Conservation (phyloP, 257 asterid species). For the Scutellaria minor region DNA sequence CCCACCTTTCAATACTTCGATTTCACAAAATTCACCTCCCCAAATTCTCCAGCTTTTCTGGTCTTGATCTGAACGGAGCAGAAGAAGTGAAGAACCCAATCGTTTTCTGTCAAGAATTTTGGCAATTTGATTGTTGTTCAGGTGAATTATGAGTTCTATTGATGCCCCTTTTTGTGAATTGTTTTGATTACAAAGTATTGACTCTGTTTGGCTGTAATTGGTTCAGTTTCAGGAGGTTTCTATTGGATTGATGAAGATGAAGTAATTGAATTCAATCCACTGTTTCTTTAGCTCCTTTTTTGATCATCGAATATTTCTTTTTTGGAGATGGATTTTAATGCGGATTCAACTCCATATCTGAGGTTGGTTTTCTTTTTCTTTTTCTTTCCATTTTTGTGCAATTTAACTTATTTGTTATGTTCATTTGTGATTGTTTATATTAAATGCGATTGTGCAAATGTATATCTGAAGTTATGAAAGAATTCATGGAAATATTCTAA, state of each 20-base stretch:
- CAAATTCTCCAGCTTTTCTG: neutral
- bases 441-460: neutral
- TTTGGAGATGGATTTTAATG: slow-evolving; percentile 48
- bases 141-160: slow-evolving; percentile 32
- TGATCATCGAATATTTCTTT: slow-evolving; percentile 20
- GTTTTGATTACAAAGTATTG: slow-evolving; percentile 19
- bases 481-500: neutral
- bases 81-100: slow-evolving; percentile 4
- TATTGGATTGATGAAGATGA: slow-evolving; percentile 35
- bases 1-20: slow-evolving; percentile 20
- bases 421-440: slow-evolving; percentile 20
- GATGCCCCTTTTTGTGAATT: slow-evolving; percentile 23
- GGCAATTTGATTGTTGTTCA: slow-evolving; percentile 23
- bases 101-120: slow-evolving; percentile 8
- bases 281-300: slow-evolving; percentile 5
- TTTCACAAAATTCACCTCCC: slow-evolving; percentile 29
- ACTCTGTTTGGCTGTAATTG: neutral
- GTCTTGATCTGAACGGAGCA: slow-evolving; percentile 39
- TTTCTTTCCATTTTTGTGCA: neutral
- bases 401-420: slow-evolving; percentile 13
- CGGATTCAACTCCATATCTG: slow-evolving; percentile 61
- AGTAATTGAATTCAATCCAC: slow-evolving; percentile 41
- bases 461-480: no score
- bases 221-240: slow-evolving; percentile 19
- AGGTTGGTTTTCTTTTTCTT: slow-evolving; percentile 49